phyloP scores from a whole-genome alignment of 129 eudicot genomes.

The Ambrosia trifida region DNA sequence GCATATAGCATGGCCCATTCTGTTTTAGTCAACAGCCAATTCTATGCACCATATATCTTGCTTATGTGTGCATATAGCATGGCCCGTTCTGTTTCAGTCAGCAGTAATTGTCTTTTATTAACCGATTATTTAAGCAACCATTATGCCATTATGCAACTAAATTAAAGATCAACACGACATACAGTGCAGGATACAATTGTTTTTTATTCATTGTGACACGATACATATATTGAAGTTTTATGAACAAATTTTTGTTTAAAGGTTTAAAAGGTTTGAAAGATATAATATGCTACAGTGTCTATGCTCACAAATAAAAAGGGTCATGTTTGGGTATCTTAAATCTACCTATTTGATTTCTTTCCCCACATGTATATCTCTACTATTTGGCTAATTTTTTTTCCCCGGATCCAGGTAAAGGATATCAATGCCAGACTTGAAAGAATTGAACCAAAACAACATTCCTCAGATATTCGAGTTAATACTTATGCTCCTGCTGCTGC shows the following conservation, averaged over 20 bases:
- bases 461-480: slow-evolving; percentile 59
- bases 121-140: slow-evolving; percentile 3
- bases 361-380: neutral
- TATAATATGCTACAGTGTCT: slow-evolving; percentile 1
- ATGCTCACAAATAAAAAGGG: slow-evolving; percentile 10
- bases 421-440: slow-evolving; percentile 87
- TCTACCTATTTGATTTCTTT: slow-evolving; percentile 14
- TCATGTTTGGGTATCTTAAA: slow-evolving; percentile 17
- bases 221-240: neutral
- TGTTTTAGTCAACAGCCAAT: neutral
- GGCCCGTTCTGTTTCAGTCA: neutral
- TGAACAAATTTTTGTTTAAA: neutral
- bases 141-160: slow-evolving; percentile 2
- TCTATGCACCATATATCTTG: neutral
- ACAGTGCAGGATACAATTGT: neutral
- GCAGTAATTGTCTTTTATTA: slow-evolving; percentile 1
- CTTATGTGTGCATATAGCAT: slow-evolving; percentile 17
- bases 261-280: neutral
- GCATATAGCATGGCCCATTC: slow-evolving; percentile 17
- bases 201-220: neutral
- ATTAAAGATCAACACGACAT: slow-evolving; percentile 6
- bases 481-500: slow-evolving; percentile 47
- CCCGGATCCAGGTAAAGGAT: slow-evolving; percentile 71
- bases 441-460: slow-evolving; percentile 76
- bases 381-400: slow-evolving; percentile 12